Base-by-base conservation (phyloP, 2,329 filamentous ascomycete genomes). In the Monosporascus sp. region DNA sequence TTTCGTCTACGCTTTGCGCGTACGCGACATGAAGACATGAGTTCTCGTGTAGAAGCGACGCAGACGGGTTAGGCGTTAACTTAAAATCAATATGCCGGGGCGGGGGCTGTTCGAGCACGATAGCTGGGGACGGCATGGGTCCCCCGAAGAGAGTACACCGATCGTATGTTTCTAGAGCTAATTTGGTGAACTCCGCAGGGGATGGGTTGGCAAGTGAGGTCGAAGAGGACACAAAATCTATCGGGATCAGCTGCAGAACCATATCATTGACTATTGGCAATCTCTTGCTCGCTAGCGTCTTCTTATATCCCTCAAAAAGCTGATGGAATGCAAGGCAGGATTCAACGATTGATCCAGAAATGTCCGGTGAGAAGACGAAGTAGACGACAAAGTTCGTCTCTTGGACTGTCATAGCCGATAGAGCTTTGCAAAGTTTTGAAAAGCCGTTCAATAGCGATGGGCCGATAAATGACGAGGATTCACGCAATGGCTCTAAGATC, bases 11-110 rank as follows among this genome's bases (percentile, higher is more conserved):
- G 63, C 88, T 92, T 52, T 85, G 79, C 2, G 87, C 82, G 63
- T 95, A 95, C 1, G 87, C 88, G 45, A 95, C 74, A 66, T 96
- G 90, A 31, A 96, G 82, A 63, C 87, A 87, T 0, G 84, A 88
- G 58, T 91, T 90, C 65, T 94, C 89, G 52, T 87, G 82, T 50
- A 94, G 75, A 6, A 93, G 73, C 18, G 90, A 88, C 18, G 83
- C 80, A 0, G 88, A 89, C 2, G 88, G 86, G 15, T 81, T 83
- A 1, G 81, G 70, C 1, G 76, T 79, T 2, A 92, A 71, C 65
- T 89, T 88, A 70, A 95, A 94, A 48, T 89, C 87, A 50, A 95
- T 87, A 27, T 76, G 78, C 25, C 86, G 83, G 11, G 89, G 88
- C 4, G 88, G 72, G 1, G 82, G 75, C 58, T 85, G 82, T 64